Conservation (phyloP, 495 filamentous ascomycete species). For the Choiromyces venosus region DNA sequence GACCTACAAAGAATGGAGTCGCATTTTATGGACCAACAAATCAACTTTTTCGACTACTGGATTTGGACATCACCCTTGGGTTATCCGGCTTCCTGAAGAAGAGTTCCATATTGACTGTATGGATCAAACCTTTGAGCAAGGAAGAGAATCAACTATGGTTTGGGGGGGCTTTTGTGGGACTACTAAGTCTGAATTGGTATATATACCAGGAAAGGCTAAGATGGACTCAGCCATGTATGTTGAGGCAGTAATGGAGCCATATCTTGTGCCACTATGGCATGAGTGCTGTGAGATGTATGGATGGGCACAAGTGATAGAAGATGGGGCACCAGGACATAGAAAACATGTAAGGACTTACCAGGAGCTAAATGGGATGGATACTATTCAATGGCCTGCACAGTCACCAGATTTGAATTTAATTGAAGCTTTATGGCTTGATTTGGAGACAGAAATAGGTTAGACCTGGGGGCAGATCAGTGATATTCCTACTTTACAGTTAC, state of each 20-base stretch:
- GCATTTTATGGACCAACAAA: slow-evolving; percentile 26
- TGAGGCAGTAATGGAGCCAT: too few relatives aligned
- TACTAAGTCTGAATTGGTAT: slow-evolving; percentile 15
- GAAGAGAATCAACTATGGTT: too few relatives aligned
- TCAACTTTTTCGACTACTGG: too few relatives aligned
- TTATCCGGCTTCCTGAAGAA: slow-evolving; percentile 21
- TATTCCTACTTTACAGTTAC: too few relatives aligned
- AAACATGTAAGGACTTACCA: slow-evolving; percentile 7
- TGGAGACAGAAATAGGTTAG: slow-evolving; percentile 15
- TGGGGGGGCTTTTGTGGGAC: slow-evolving; percentile 23
- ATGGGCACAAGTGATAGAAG: slow-evolving; percentile 18
- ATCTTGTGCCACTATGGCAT: slow-evolving; percentile 25
- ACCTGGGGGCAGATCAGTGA: too few relatives aligned
- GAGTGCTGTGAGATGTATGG: slow-evolving; percentile 20
- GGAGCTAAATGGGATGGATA: slow-evolving; percentile 12
- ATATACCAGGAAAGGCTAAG: too few relatives aligned
- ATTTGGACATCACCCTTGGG: slow-evolving; percentile 13
- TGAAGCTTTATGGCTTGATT: too few relatives aligned
- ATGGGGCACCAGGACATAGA: too few relatives aligned
- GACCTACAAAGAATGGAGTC: slow-evolving; percentile 17
- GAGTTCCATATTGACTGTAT: slow-evolving; percentile 27
- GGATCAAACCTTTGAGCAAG: too few relatives aligned
- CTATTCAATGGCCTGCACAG: slow-evolving; percentile 10
- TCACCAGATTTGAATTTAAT: slow-evolving; percentile 21
- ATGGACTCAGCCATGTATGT: slow-evolving; percentile 19